Conservation (phyloP, 2,329 filamentous ascomycete genomes). For the Paraphaeosphaeria sporulosa region DNA sequence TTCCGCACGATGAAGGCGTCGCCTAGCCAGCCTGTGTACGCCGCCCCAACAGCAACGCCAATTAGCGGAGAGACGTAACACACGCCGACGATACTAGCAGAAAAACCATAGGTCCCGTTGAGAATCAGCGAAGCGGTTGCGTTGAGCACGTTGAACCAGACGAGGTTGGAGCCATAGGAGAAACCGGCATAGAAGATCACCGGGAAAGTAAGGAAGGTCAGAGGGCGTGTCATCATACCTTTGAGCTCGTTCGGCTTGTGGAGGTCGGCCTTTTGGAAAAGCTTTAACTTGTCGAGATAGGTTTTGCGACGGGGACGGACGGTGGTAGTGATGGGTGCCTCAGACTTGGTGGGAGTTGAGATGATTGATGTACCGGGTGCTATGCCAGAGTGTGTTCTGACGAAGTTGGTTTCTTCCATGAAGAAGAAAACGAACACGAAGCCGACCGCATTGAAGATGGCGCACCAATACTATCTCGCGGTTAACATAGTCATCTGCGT, state of each 20-base stretch:
- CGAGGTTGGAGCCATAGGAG: slow-evolving; percentile 49
- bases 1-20: slow-evolving; percentile 43
- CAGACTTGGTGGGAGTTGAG: slow-evolving; percentile 10
- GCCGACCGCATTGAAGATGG: slow-evolving; percentile 60
- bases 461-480: slow-evolving; percentile 55
- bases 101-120: slow-evolving; percentile 47
- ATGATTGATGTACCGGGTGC: slow-evolving; percentile 2
- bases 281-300: slow-evolving; percentile 43
- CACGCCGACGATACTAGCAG: slow-evolving; percentile 48
- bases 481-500: neutral
- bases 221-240: slow-evolving; percentile 36
- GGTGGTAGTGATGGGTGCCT: neutral
- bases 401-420: slow-evolving; percentile 68
- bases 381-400: slow-evolving; percentile 18
- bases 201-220: slow-evolving; percentile 39
- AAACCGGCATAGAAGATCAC: slow-evolving; percentile 52
- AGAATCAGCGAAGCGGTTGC: slow-evolving; percentile 52
- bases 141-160: slow-evolving; percentile 56
- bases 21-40: slow-evolving; percentile 44
- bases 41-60: slow-evolving; percentile 45
- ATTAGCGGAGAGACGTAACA: slow-evolving; percentile 47
- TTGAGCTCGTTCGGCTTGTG: slow-evolving; percentile 38
- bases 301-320: slow-evolving; percentile 30
- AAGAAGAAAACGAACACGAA: slow-evolving; percentile 65
- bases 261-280: slow-evolving; percentile 37